phyloP scores from a whole-genome alignment of 257 asterid species.

The Echium plantagineum region DNA sequence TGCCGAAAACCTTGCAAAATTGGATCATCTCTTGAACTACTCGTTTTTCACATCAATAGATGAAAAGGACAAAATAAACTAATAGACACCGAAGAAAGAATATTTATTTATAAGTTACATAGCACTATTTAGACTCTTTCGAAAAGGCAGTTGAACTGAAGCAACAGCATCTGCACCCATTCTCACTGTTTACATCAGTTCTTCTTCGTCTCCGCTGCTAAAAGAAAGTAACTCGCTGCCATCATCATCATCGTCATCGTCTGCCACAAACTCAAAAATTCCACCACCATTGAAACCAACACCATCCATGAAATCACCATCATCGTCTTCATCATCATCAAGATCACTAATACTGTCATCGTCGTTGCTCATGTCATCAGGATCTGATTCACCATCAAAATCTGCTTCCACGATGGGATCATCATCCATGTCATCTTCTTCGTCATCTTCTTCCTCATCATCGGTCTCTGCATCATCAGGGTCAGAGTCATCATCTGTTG shows the following conservation, averaged over 20 bases:
- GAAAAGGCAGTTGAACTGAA: too few relatives aligned
- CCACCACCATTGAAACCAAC: conserved; percentile 52
- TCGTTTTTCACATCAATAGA: neutral
- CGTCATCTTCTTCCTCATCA: conserved; percentile 53
- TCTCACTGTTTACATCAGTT: conserved; percentile 13
- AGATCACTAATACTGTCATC: conserved; percentile 42
- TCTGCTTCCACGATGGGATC: conserved; percentile 54
- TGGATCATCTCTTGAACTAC: neutral
- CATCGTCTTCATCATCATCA: conserved; percentile 57
- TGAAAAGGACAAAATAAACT: neutral
- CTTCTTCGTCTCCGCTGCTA: conserved; percentile 74
- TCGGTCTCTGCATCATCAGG: conserved; percentile 95
- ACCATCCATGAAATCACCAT: conserved; percentile 62
- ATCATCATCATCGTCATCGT: conserved; percentile 73
- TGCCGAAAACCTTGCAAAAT: neutral
- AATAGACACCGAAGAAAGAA: too few relatives aligned
- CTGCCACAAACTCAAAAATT: conserved; percentile 53
- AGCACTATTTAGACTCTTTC: too few relatives aligned
- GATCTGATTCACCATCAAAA: conserved; percentile 66
- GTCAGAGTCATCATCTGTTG: conserved; percentile 91
- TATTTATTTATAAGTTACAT: neutral
- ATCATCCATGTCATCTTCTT: conserved; percentile 28
- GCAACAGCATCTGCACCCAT: too few relatives aligned
- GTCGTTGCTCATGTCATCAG: conserved; percentile 56
- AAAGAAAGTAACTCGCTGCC: conserved; percentile 42